Evolutionary conservation across 73 alveolate genomes (phyloP).

Genomic region (Uronychia setigera): DNA sequence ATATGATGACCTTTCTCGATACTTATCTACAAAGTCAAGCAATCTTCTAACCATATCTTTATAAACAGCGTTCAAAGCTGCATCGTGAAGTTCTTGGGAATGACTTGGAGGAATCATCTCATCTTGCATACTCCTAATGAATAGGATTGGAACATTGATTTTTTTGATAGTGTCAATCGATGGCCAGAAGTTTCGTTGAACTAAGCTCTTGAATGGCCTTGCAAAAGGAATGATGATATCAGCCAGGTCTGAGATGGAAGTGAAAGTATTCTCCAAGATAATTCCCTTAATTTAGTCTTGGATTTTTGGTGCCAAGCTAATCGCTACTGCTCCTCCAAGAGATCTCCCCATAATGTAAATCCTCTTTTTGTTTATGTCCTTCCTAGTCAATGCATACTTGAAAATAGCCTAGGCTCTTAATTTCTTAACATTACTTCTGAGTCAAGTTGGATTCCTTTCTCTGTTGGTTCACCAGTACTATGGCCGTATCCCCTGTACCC

Average conservation of each 20-base stretch:
- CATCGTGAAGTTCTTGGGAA: slow-evolving; percentile 51
- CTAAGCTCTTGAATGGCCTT: slow-evolving; percentile 48
- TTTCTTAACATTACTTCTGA: slow-evolving; percentile 54
- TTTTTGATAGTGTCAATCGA: slow-evolving; percentile 56
- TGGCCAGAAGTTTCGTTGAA: slow-evolving; percentile 78
- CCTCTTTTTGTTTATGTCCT: slow-evolving; percentile 66
- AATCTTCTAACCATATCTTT: too few species aligned
- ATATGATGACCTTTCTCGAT: too few species aligned
- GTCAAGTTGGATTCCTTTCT: slow-evolving; percentile 90
- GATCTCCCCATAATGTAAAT: slow-evolving; percentile 89
- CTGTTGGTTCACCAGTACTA: slow-evolving; percentile 95
- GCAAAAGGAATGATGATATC: slow-evolving; percentile 71
- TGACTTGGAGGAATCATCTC: slow-evolving; percentile 77
- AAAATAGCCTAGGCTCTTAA: slow-evolving; percentile 55
- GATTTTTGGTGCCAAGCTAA: slow-evolving; percentile 48
- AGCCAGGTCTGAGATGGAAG: slow-evolving; percentile 79
- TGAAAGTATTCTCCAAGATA: slow-evolving; percentile 88
- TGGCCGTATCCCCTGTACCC: slow-evolving; percentile 98
- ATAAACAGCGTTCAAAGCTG: too few species aligned
- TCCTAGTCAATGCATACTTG: slow-evolving; percentile 55
- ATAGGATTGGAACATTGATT: slow-evolving; percentile 43
- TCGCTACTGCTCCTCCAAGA: slow-evolving; percentile 95
- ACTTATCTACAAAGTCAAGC: too few species aligned
- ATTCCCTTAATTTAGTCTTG: slow-evolving; percentile 62
- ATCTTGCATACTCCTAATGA: slow-evolving; percentile 71